Evolutionary conservation across 129 eudicot genomes (phyloP).

Genomic region (Sambucus nigra): DNA sequence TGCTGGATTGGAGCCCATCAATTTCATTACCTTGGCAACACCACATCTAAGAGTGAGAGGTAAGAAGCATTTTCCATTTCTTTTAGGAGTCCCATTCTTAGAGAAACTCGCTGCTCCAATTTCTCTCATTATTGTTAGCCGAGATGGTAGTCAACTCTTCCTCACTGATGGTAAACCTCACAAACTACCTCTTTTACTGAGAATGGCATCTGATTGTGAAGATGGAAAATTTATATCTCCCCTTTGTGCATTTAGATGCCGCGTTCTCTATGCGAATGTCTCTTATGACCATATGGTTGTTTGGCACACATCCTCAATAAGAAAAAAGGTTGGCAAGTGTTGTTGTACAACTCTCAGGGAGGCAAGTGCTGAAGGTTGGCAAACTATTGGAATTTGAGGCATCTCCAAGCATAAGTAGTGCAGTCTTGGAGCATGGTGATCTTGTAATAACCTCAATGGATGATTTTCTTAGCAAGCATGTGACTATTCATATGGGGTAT

Average conservation of each 20-base stretch:
- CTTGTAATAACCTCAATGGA: no score
- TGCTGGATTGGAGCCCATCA: constrained; percentile 85
- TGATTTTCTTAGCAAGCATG: no score
- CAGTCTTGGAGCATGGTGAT: no score
- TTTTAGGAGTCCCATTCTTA: constrained; percentile 73
- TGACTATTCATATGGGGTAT: no score
- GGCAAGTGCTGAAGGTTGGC: no score
- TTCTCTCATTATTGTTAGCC: constrained; percentile 75
- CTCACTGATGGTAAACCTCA: constrained; percentile 81
- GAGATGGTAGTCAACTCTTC: constrained; percentile 85
- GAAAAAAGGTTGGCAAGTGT: no score
- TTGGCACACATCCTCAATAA: constrained; percentile 94
- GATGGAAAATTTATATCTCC: constrained; percentile 88
- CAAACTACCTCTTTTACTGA: constrained; percentile 72
- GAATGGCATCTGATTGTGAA: constrained; percentile 83
- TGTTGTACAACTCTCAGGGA: no score
- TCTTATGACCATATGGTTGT: constrained; percentile 98
- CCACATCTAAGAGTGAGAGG: constrained; percentile 99
- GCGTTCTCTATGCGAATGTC: constrained; percentile 82
- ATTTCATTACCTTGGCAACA: constrained; percentile 82
- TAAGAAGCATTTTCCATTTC: constrained; percentile 89
- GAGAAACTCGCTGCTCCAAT: constrained; percentile 91
- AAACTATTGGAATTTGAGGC: no score
- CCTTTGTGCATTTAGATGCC: constrained; percentile 79
- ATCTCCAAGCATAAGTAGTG: no score